Percentiles rank a stretch among this genome's conserved stretches.
These are phyloP conservation scores for Pyrus communis DNA, from an alignment of 306 rosid genomes.

Conservation along the genomic window DNA sequence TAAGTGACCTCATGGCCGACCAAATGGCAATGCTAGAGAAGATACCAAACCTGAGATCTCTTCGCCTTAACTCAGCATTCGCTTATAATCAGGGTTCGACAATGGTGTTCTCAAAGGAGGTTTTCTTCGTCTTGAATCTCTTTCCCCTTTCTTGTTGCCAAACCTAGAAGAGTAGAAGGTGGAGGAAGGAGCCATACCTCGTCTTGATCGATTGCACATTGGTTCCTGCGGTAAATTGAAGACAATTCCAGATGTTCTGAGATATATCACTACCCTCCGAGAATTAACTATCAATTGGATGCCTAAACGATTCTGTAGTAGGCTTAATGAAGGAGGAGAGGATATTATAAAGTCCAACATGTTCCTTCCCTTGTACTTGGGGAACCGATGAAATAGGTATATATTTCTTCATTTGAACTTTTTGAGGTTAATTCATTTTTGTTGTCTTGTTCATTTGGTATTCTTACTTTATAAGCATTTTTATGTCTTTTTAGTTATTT, in stretches of 20 bases:
- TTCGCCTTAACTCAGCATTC: slow-evolving; percentile 16
- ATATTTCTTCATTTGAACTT: not conserved
- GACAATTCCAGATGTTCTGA: slow-evolving; percentile 42
- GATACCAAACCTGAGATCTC: slow-evolving; percentile 33
- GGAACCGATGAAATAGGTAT: not conserved
- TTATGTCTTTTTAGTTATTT: too few relatives aligned
- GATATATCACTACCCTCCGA: slow-evolving; percentile 14
- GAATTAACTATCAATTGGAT: slow-evolving; percentile 41
- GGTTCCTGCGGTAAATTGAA: not conserved
- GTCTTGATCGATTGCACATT: not conserved
- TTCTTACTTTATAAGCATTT: not conserved
- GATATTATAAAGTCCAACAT: slow-evolving; percentile 42
- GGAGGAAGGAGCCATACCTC: not conserved
- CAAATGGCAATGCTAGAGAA: slow-evolving; percentile 35
- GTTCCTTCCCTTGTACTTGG: slow-evolving; percentile 28
- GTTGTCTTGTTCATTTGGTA: not conserved
- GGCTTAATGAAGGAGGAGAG: slow-evolving; percentile 32
- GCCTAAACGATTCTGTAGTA: slow-evolving; percentile 36
- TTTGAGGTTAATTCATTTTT: not conserved
- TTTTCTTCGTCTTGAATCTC: slow-evolving; percentile 33
- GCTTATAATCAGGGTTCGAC: slow-evolving; percentile 4
- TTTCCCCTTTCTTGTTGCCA: slow-evolving; percentile 9
- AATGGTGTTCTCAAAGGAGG: slow-evolving; percentile 22
- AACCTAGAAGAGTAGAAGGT: not conserved
- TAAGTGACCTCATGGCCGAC: slow-evolving; percentile 28